Evolutionary conservation across 345 rosid genomes (phyloP).

Genomic region (Pseudoturritis turrita): DNA sequence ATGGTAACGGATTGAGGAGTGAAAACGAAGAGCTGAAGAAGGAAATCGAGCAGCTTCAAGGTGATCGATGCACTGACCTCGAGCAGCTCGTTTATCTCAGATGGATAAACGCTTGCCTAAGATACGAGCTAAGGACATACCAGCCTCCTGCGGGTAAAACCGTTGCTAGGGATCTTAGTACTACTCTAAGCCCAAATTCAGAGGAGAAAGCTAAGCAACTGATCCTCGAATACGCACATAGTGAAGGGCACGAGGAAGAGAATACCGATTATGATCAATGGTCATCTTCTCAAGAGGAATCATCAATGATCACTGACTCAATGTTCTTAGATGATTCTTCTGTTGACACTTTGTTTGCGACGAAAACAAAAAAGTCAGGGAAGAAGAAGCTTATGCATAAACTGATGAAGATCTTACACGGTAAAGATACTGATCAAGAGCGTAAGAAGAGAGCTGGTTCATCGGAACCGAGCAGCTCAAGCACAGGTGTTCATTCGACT

Average conservation of each 20-base stretch:
- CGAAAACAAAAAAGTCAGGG: conserved; percentile 34
- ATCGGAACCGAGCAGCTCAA: conserved; percentile 37
- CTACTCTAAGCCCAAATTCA: conserved; percentile 65
- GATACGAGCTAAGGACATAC: conserved; percentile 75
- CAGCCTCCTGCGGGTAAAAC: conserved; percentile 62
- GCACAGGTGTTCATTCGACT: conserved; percentile 22
- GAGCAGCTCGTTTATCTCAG: conserved; percentile 83
- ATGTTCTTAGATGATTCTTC: conserved; percentile 50
- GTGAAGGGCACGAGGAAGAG: conserved; percentile 44
- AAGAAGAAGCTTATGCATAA: conserved; percentile 56
- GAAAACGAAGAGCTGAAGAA: conserved; percentile 55
- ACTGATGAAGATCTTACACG: conserved; percentile 55
- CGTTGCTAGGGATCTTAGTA: conserved; percentile 80
- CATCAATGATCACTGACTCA: conserved; percentile 49
- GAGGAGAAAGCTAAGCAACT: conserved; percentile 79
- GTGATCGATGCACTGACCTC: conserved; percentile 57
- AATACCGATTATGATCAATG: conserved; percentile 57
- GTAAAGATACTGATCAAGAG: conserved; percentile 44
- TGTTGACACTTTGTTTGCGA: conserved; percentile 32
- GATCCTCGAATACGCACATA: conserved; percentile 68
- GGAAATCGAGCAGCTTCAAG: conserved; percentile 63
- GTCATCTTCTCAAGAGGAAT: conserved; percentile 44
- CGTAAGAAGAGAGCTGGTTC: conserved; percentile 30
- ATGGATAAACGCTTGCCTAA: conserved; percentile 91
- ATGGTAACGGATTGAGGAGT: conserved; percentile 34